Evolutionary conservation across 2,329 filamentous ascomycete species (phyloP).

Genomic region (Aspergillus sp.): DNA sequence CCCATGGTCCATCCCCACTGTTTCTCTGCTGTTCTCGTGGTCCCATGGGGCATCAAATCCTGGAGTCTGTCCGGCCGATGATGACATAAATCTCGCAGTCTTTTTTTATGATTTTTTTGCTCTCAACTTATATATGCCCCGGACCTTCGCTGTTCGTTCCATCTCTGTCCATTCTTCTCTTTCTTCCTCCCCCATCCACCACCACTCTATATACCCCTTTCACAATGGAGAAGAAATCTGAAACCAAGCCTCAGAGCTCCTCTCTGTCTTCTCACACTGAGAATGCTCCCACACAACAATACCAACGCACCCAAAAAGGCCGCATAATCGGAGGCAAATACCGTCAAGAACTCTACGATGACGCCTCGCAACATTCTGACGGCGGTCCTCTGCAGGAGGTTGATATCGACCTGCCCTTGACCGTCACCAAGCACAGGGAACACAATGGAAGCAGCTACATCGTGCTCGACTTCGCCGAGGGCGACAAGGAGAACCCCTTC

Average conservation of each 20-base stretch:
- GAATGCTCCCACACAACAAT: constrained; percentile 9
- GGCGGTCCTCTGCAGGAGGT: constrained; percentile 29
- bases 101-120: background rate
- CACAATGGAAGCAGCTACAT: constrained; percentile 43
- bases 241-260: constrained; percentile 11
- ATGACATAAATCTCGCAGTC: background rate
- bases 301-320: constrained; percentile 7
- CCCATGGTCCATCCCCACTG: no score
- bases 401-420: constrained; percentile 47
- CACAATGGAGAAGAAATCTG: constrained; percentile 18
- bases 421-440: constrained; percentile 38
- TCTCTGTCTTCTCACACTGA: constrained; percentile 20
- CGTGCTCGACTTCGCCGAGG: constrained; percentile 42
- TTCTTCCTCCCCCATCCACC: background rate
- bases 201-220: background rate
- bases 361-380: constrained; percentile 11
- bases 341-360: constrained; percentile 16
- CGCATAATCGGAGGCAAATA: constrained; percentile 24
- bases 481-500: constrained; percentile 49
- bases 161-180: background rate
- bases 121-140: background rate
- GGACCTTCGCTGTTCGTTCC: background rate
- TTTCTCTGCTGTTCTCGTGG: no score
- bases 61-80: background rate
- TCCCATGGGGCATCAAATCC: background rate